Evolutionary conservation across 257 asterid genomes (phyloP), one percentile per base, ranked within the genome.

Genomic region (Catharanthus roseus): DNA sequence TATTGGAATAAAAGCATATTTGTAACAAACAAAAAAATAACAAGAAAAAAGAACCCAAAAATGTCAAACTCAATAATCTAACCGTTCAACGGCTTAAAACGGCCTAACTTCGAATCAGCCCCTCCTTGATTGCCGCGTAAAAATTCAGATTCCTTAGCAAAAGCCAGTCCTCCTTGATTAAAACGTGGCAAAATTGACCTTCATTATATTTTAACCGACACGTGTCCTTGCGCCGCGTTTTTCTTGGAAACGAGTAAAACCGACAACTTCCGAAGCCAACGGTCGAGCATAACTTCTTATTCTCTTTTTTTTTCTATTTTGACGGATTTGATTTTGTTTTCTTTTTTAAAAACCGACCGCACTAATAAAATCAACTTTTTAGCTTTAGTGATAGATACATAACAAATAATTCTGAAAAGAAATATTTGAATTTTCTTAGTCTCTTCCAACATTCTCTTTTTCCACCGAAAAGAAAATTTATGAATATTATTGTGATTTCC

Each of bases 101-200:
- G 68, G 80, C 71, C 70, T 42, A 38, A 58, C 11, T 62, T 31
- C 23, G 10, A 45, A 61, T 28, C 62, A 64, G 69, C 80, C 76
- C 51, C 45, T 77, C 4, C 68, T 8, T 26, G 67, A n/a, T n/a
- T 16, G 83, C 77, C 86, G 82, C 86, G 85, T 63, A 34, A 7
- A 6, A 6, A 19, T 31, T 36, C 44, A 50, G 79, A 77, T 65
- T 85, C 79, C 74, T 69, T 71, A 8, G 42, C 42, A 64, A 24
- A n/a, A 54, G 58, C 21, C 36, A 64, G 26, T 41, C 39, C 41
- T 3, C 42, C 72, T 31, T 34, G 23, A 42, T 28, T 24, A 50
- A 85, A 79, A 83, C 85, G 82, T 83, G 86, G 58, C 55, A n/a
- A 34, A 81, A 68, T 77, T 76, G 77, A 65, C 65, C 51, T 28